Evolutionary conservation across 2,329 filamentous ascomycete species (phyloP).

Genomic region (Aspergillus fructus): DNA sequence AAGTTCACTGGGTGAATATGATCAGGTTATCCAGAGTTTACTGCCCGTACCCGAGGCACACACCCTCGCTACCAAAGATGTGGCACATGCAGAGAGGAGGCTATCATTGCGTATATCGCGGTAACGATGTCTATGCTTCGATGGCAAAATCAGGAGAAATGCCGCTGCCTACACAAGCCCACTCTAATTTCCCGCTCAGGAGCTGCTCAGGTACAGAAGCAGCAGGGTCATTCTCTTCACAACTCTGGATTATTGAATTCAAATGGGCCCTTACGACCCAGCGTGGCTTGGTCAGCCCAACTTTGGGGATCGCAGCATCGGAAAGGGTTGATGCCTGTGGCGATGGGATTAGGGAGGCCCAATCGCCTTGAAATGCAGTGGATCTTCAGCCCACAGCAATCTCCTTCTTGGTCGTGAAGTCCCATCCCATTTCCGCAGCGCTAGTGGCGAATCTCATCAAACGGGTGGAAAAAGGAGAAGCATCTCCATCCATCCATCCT

Average conservation of each 20-base stretch:
- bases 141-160: constrained; percentile 4
- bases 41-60: background rate
- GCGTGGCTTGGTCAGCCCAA: constrained; percentile 9
- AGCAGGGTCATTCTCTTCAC: background rate
- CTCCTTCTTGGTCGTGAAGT: background rate
- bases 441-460: constrained; percentile 10
- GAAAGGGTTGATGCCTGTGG: constrained; percentile 3
- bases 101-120: background rate
- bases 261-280: background rate
- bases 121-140: background rate
- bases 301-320: background rate
- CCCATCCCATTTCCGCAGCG: background rate
- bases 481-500: too few species aligned
- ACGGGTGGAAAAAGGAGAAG: constrained; percentile 10
- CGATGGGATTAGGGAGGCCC: constrained; percentile 5
- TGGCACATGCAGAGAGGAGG: background rate
- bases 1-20: background rate
- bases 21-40: background rate
- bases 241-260: background rate
- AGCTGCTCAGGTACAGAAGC: background rate
- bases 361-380: background rate
- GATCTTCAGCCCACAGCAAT: constrained; percentile 11
- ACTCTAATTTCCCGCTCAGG: background rate
- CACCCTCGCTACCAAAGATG: background rate
- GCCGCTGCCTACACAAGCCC: constrained; percentile 2